Evolutionary conservation across 192 early-diverging fungal species (phyloP).

Genomic region (Lobosporangium transversale): DNA sequence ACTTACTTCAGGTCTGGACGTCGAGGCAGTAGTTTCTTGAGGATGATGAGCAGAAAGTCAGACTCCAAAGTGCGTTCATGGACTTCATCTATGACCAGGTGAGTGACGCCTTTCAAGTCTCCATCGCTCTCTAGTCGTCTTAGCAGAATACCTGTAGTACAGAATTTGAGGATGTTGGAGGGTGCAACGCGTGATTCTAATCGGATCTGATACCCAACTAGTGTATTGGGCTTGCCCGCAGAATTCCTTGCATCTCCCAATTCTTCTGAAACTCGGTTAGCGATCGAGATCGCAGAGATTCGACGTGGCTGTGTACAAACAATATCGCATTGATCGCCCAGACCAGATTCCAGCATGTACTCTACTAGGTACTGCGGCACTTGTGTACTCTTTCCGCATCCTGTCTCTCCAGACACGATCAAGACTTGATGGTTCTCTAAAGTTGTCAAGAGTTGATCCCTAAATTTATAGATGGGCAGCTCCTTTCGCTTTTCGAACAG

Average conservation of each 20-base stretch:
- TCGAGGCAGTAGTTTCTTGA: constrained; percentile 61
- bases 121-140: constrained; percentile 72
- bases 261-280: constrained; percentile 78
- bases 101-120: constrained; percentile 65
- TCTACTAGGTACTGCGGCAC: constrained; percentile 84
- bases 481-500: constrained; percentile 58
- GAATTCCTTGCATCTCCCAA: constrained; percentile 67
- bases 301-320: constrained; percentile 79
- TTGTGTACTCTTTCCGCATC: constrained; percentile 81
- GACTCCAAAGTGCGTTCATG: constrained; percentile 81
- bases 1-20: constrained; percentile 64
- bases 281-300: constrained; percentile 85
- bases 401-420: constrained; percentile 84
- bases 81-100: constrained; percentile 83
- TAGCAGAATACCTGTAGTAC: constrained; percentile 82
- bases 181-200: constrained; percentile 63
- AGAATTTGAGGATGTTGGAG: constrained; percentile 75
- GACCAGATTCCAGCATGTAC: constrained; percentile 52
- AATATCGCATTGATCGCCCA: constrained; percentile 58
- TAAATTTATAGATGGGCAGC: constrained; percentile 70
- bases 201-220: constrained; percentile 82
- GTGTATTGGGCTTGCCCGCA: constrained; percentile 59
- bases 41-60: constrained; percentile 77
- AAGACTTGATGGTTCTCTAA: constrained; percentile 67
- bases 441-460: constrained; percentile 63